Evolutionary conservation across 805 yeast species (phyloP), one percentile per base, ranked within the genome.

Genomic region (Clavispora fructus): DNA sequence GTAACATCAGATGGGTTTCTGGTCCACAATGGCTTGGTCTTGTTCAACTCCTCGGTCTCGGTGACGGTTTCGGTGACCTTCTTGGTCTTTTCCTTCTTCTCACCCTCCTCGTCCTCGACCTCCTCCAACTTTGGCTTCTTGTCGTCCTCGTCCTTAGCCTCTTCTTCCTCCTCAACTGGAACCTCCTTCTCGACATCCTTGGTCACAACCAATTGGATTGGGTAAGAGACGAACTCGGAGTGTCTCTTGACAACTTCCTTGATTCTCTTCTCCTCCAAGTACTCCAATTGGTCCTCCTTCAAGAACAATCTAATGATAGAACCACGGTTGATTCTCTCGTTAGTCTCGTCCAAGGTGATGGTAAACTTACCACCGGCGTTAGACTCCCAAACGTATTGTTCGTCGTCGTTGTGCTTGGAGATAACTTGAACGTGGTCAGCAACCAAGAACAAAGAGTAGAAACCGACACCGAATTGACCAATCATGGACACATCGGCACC

Each of bases 401-500:
- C 98, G 70, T 94, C 99, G 65, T 94, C 99, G 69, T 94, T 94
- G 82, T 90, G 85, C 81, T 94, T 94, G 52, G 99, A 88, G 69
- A 94, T 88, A 62, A 94, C 99, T 78, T 94, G 97, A 56, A 94
- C 99, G 62, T 82, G 88, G 78, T 94, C 99, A 63, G 99, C 98
- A 68, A 94, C 99, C 78, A 94, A 82, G 87, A 94, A 94, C 59
- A 92, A 80, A 46, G 99, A 94, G 85, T 94, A 94, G 92, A 94
- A 94, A 84, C 99, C 99, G 62, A 94, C 99, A 90, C 99, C 99
- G 79, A 94, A 94, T 79, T 94, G 99, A 82, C 99, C 99, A 77
- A 94, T 94, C 99, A 94, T 94, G 56, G 98, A 91, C 54, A 94
- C 97, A 73, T 94, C 99, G 52, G 99, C 99, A 77, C 99, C 99